Percentiles rank a stretch among this genome's conserved stretches.
phyloP scores from a whole-genome alignment of 305 asterid genomes.

The Fraxinus albicans region DNA sequence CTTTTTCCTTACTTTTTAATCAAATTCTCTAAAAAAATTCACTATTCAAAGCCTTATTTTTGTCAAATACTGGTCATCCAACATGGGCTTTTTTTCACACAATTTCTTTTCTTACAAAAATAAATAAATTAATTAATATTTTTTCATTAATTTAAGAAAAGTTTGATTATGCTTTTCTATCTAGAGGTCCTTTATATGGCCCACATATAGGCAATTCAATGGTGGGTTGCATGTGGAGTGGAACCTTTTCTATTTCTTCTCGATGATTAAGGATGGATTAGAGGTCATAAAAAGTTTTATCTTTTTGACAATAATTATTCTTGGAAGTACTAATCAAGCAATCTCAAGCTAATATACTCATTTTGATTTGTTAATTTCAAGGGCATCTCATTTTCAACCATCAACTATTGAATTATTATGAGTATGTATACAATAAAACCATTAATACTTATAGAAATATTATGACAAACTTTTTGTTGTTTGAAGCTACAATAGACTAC shows the following conservation, averaged over 20 bases:
- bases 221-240: slow-evolving; percentile 33
- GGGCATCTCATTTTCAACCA: background rate
- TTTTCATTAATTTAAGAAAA: background rate
- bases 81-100: background rate
- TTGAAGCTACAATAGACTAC: background rate
- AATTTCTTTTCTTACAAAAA: background rate
- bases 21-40: no score
- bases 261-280: slow-evolving; percentile 45
- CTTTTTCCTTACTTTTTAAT: no score
- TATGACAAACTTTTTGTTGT: no score
- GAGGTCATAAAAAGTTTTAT: slow-evolving; percentile 14
- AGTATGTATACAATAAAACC: background rate
- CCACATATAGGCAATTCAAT: slow-evolving; percentile 14
- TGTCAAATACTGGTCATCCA: no score
- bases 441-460: background rate
- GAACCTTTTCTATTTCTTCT: slow-evolving; percentile 13
- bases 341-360: background rate
- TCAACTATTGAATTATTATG: background rate
- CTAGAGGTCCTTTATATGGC: background rate
- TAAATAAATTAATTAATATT: background rate
- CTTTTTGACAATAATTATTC: slow-evolving; percentile 29
- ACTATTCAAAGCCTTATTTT: no score
- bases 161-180: background rate
- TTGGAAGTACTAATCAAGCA: slow-evolving; percentile 10
- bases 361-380: background rate